Evolutionary conservation across 2,329 filamentous ascomycete species (phyloP).

Genomic region (Didymella lethalis): DNA sequence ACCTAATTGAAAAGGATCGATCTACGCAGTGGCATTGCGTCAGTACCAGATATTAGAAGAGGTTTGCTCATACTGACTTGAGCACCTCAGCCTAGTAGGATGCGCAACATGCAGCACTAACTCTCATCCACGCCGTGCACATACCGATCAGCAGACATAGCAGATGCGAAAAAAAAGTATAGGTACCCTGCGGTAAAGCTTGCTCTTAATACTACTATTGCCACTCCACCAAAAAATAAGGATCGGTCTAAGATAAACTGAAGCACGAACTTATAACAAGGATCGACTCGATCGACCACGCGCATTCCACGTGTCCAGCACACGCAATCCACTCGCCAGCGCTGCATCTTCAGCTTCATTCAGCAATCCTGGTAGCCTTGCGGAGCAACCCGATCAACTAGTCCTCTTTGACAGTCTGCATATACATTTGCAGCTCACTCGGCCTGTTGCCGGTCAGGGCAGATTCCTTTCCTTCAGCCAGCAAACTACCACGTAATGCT

Average conservation of each 20-base stretch:
- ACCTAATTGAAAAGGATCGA: neutral
- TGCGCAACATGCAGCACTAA: neutral
- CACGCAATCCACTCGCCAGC: neutral
- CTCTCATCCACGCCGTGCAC: neutral
- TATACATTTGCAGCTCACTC: neutral
- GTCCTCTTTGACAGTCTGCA: neutral
- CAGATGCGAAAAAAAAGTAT: neutral
- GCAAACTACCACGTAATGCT: neutral
- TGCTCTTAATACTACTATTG: neutral
- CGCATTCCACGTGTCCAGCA: no score
- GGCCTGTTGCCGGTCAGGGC: neutral
- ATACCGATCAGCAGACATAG: neutral
- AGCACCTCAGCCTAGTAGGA: neutral
- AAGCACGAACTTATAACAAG: neutral
- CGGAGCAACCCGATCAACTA: neutral
- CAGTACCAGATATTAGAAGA: neutral
- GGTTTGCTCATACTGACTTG: neutral
- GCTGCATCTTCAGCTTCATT: neutral
- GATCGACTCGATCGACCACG: neutral
- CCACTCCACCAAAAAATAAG: neutral
- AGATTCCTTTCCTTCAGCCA: neutral
- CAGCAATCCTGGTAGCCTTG: neutral
- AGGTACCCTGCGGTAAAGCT: neutral
- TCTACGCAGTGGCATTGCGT: neutral
- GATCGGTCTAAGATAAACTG: neutral